These are phyloP conservation scores for Annulohypoxylon nitens DNA, from an alignment of 495 filamentous ascomycete species.

Conservation along the genomic window DNA sequence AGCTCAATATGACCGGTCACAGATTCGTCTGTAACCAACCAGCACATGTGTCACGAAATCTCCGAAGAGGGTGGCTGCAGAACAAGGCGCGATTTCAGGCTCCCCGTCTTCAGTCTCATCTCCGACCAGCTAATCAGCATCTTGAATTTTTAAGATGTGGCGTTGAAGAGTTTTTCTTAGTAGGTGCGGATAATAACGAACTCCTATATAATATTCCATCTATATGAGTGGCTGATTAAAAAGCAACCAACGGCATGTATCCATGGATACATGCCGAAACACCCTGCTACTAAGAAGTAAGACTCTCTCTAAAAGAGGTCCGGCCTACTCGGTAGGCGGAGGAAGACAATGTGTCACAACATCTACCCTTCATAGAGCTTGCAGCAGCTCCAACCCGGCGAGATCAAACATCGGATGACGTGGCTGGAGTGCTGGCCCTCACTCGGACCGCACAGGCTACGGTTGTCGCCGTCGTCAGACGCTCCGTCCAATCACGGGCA, in stretches of 20 bases:
- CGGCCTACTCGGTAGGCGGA: background rate
- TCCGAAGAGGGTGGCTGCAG: conserved; percentile 50
- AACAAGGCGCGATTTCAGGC: conserved; percentile 35
- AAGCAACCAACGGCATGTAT: background rate
- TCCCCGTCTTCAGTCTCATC: background rate
- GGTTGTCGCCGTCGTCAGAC: conserved; percentile 29
- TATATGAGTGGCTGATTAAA: background rate
- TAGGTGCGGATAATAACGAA: background rate
- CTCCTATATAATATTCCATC: background rate
- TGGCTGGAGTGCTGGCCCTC: conserved; percentile 38
- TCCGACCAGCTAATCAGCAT: background rate
- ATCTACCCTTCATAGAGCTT: conserved; percentile 14
- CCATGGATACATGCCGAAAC: background rate
- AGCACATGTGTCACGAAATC: conserved; percentile 46
- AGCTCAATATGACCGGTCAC: conserved; percentile 25
- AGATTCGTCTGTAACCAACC: conserved; percentile 33
- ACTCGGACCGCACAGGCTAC: conserved; percentile 14
- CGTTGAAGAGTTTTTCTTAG: background rate
- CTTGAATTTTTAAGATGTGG: background rate
- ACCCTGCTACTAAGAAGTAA: no score
- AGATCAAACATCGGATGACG: conserved; percentile 49
- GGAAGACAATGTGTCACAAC: conserved; percentile 1
- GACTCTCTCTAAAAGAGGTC: background rate
- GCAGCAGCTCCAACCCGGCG: conserved; percentile 12
- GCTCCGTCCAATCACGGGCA: conserved; percentile 33